Base-by-base conservation (phyloP, 805 yeast species). In the Groenewaldozyma tartarivorans region DNA sequence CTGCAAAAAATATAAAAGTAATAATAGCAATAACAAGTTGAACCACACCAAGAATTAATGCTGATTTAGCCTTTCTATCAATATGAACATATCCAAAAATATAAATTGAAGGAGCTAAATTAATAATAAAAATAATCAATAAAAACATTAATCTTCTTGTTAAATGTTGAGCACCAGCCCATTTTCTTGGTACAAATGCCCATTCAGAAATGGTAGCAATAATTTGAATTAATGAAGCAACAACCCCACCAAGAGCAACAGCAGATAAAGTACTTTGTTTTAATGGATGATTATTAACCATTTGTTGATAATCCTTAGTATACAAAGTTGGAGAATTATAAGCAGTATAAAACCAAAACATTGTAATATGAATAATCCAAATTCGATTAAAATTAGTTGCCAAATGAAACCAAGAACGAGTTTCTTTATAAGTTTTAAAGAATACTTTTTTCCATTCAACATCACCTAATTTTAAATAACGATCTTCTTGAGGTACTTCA, bases 121-220 rank as follows among this genome's bases (percentile, higher is more conserved):
- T 92, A 48, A 79, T 55, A 40, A 68, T 70, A 43, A 87, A 69
- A 51, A 87, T 75, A 39, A 75, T 50, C 41, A 80, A 51, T 60
- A 90, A 64, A 60, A 88, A 81, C 70, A 79, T 59, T 55, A 92
- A 71, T 61, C 98, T 81, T 67, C 95, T 85, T 30, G 86, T 68
- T 59, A 92, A 74, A 62, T 84, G 96, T 68, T 90, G 97, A 62
- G 97, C 96, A 66, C 99, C 98, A 27, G 97, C 94, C 97, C 97
- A 92, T 54, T 81, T 77, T 67, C 97, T 81, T 52, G 98, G 98
- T 47, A 92, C 97, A 56, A 87, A 92, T 60, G 79, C 69, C 95
- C 95, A 90, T 67, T 92, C 98, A 56, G 83, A 76, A 29, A 87
- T 44, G 21, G 97, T 88, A 38, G 98, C 98, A 44, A 75, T 52